Conservation (phyloP, 352 stramenopile species). For the Globisporangium cystogenes region DNA sequence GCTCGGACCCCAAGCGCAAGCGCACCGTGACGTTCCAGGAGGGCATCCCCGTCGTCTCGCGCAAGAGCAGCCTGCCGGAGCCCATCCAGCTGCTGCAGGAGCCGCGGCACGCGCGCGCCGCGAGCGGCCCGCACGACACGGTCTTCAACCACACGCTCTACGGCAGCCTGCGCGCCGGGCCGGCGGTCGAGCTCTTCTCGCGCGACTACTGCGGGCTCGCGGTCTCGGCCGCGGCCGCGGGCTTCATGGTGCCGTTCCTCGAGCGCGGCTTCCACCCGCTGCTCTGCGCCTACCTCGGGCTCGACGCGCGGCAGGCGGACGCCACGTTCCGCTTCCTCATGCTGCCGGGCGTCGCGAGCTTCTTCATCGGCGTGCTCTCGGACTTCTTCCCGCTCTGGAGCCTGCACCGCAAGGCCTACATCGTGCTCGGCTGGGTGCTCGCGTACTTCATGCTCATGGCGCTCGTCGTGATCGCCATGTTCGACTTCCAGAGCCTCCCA, state of each 20-base stretch:
- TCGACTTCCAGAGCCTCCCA: constrained; percentile 37
- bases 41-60: constrained; percentile 47
- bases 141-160: constrained; percentile 79
- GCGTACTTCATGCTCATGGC: constrained; percentile 68
- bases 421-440: constrained; percentile 64
- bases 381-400: constrained; percentile 75
- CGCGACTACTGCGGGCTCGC: constrained; percentile 54
- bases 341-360: constrained; percentile 51
- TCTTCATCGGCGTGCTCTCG: constrained; percentile 73
- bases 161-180: constrained; percentile 50
- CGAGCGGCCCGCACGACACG: constrained; percentile 31
- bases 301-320: constrained; percentile 37
- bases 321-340: constrained; percentile 49
- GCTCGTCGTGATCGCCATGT: constrained; percentile 50
- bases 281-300: constrained; percentile 47
- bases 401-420: constrained; percentile 77
- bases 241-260: constrained; percentile 68
- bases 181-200: constrained; percentile 51
- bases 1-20: constrained; percentile 28
- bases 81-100: constrained; percentile 68
- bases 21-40: constrained; percentile 54
- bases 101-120: constrained; percentile 30
- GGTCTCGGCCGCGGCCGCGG: constrained; percentile 43
- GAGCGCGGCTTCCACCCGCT: constrained; percentile 57
- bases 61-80: constrained; percentile 53